A percentile compares a stretch with the other conserved stretches of the same genome.
Conservation (phyloP, 2,329 filamentous ascomycete genomes). For the Teratosphaeria destructans region DNA sequence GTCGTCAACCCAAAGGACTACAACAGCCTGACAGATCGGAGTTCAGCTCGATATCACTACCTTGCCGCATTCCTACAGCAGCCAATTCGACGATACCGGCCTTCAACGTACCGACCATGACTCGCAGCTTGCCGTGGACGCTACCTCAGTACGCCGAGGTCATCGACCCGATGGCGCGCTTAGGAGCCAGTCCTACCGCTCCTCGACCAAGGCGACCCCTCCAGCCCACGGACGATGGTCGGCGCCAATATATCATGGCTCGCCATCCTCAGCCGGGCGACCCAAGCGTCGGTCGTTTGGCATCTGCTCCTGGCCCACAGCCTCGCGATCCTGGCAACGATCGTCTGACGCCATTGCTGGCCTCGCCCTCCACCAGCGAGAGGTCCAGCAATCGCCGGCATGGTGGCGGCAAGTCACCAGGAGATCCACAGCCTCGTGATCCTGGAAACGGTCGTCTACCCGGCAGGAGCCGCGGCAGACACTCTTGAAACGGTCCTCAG, state of each 20-base stretch:
- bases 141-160: background rate
- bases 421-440: background rate
- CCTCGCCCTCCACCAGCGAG: background rate
- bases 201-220: background rate
- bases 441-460: background rate
- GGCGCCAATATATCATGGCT: background rate
- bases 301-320: slow-evolving; percentile 4
- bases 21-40: background rate
- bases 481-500: background rate
- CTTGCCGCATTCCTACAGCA: background rate
- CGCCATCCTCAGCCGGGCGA: slow-evolving; percentile 9
- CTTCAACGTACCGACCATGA: background rate
- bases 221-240: slow-evolving; percentile 1
- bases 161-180: background rate
- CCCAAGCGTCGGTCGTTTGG: slow-evolving; percentile 4
- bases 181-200: background rate
- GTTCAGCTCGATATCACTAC: background rate
- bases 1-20: background rate
- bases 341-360: background rate
- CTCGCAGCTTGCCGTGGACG: background rate
- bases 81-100: background rate
- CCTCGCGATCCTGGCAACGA: slow-evolving; percentile 11
- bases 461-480: background rate
- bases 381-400: background rate
- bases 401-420: background rate